phyloP scores from a whole-genome alignment of 495 filamentous ascomycete genomes.

The Wilcoxina mikolae region DNA sequence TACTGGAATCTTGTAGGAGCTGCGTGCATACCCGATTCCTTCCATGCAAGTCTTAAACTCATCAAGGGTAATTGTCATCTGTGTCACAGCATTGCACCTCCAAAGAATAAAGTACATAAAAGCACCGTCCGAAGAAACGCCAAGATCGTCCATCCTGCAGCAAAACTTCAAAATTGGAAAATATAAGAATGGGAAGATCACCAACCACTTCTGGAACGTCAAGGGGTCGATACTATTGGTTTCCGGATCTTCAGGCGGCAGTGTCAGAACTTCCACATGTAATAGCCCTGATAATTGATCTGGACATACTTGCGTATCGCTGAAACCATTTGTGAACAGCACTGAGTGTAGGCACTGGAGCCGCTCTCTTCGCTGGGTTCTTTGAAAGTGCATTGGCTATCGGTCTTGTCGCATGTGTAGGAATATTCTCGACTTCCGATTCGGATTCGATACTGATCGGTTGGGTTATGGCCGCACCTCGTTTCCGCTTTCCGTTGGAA shows the following conservation, averaged over 20 bases:
- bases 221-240: background rate
- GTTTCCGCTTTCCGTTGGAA: slow-evolving; percentile 2
- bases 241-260: background rate
- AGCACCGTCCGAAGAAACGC: slow-evolving; percentile 16
- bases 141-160: slow-evolving; percentile 17
- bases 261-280: slow-evolving; percentile 7
- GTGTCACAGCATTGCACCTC: slow-evolving; percentile 16
- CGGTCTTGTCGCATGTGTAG: background rate
- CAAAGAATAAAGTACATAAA: slow-evolving; percentile 22
- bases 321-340: background rate
- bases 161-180: too few relatives aligned
- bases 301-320: background rate
- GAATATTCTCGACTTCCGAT: background rate
- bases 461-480: background rate
- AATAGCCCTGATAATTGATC: slow-evolving; percentile 6
- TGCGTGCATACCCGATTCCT: slow-evolving; percentile 11
- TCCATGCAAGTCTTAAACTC: slow-evolving; percentile 22
- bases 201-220: background rate
- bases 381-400: background rate
- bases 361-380: slow-evolving; percentile 1
- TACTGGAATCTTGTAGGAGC: background rate
- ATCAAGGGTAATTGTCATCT: slow-evolving; percentile 14
- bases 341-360: background rate
- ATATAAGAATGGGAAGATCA: too few relatives aligned
- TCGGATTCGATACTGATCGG: background rate